A percentile compares a stretch with the other conserved stretches of the same genome.
Conservation (phyloP, 1,284 basidiomycete species). For the Hymenochaete sp. region DNA sequence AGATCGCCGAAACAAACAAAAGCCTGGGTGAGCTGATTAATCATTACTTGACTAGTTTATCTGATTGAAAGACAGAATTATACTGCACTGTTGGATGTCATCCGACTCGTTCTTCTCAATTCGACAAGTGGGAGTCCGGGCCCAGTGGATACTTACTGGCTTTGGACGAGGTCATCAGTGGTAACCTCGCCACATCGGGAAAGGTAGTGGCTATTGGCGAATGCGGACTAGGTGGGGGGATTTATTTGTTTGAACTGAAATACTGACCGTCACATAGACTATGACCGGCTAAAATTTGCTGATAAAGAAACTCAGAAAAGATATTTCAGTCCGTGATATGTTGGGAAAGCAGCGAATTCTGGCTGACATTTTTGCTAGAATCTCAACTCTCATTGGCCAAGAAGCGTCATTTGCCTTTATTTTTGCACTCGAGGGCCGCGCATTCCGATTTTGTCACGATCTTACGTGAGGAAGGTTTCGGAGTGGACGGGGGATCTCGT, state of each 20-base stretch:
- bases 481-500: conserved; percentile 44
- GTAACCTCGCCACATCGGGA: conserved; percentile 47
- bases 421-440: conserved; percentile 77
- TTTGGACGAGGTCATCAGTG: conserved; percentile 48
- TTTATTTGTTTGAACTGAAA: background rate
- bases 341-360: background rate
- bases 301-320: conserved; percentile 53
- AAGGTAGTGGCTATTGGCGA: conserved; percentile 76
- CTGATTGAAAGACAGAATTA: conserved; percentile 35
- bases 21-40: conserved; percentile 28
- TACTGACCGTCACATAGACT: conserved; percentile 43
- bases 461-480: conserved; percentile 56
- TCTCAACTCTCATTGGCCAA: conserved; percentile 64
- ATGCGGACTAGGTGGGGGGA: conserved; percentile 65
- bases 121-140: conserved; percentile 54
- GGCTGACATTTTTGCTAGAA: conserved; percentile 26
- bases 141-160: conserved; percentile 57
- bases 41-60: background rate
- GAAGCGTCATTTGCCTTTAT: conserved; percentile 69
- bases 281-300: conserved; percentile 75
- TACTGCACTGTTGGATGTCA: conserved; percentile 82
- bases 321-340: conserved; percentile 47
- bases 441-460: conserved; percentile 69
- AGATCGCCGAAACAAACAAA: conserved; percentile 51
- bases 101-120: conserved; percentile 76